Evolutionary conservation across 2,329 filamentous ascomycete species (phyloP).

Genomic region (Aspergillus quadricinctus): DNA sequence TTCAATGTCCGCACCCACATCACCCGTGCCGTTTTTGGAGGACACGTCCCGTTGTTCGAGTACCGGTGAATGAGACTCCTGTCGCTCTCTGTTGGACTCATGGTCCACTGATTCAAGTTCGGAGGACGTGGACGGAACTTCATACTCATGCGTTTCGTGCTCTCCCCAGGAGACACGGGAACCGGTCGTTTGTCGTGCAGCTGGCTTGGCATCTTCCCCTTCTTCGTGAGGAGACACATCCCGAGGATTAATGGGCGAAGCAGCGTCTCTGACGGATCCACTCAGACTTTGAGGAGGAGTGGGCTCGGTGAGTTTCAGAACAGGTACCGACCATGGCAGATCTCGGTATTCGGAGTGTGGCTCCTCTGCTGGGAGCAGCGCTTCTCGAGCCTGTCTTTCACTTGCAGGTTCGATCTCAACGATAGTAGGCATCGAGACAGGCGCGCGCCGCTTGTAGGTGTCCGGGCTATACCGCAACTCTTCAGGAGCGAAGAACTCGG

Average conservation of each 20-base stretch:
- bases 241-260: conserved; percentile 30
- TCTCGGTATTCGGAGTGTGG: conserved; percentile 15
- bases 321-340: conserved; percentile 47
- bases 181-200: conserved; percentile 39
- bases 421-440: conserved; percentile 24
- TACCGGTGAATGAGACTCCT: conserved; percentile 8
- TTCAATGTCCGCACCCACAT: conserved; percentile 56
- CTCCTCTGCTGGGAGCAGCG: conserved; percentile 15
- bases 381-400: conserved; percentile 18
- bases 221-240: conserved; percentile 31
- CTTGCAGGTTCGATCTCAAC: conserved; percentile 29
- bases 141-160: conserved; percentile 61
- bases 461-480: conserved; percentile 38
- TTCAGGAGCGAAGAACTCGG: conserved; percentile 39
- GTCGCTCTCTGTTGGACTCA: conserved; percentile 10
- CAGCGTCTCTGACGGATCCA: conserved; percentile 30
- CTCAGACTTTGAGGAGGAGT: conserved; percentile 52
- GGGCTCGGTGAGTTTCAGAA: conserved; percentile 54
- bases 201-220: conserved; percentile 38
- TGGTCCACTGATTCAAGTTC: conserved; percentile 29
- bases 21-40: conserved; percentile 6
- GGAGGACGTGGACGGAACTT: conserved; percentile 54
- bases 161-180: conserved; percentile 64
- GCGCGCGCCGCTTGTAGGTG: conserved; percentile 24
- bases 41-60: conserved; percentile 3